A percentile compares a stretch with the other conserved stretches of the same genome.
These are phyloP conservation scores for Arthroderma sp. DNA, from an alignment of 2,329 filamentous ascomycete species.

Conservation along the genomic window DNA sequence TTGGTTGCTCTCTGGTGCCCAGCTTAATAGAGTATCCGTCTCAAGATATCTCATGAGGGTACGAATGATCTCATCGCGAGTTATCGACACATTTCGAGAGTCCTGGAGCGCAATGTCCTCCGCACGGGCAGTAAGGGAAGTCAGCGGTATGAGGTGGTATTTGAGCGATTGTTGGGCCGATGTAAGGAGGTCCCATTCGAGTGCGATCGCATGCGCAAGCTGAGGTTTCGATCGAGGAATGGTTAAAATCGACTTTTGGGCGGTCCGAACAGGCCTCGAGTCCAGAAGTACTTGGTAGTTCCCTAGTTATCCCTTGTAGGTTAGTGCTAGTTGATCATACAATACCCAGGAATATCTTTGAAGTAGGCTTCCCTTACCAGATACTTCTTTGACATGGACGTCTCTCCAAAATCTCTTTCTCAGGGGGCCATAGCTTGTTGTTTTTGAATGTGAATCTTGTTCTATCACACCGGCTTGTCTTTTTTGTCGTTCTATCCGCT, in stretches of 20 bases:
- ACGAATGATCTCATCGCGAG: constrained; percentile 51
- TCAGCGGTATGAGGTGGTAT: constrained; percentile 80
- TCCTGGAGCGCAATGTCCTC: constrained; percentile 68
- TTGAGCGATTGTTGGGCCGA: constrained; percentile 73
- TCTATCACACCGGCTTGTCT: constrained; percentile 39
- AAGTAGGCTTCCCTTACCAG: constrained; percentile 36
- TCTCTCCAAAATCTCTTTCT: constrained; percentile 81
- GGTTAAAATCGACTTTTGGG: constrained; percentile 56
- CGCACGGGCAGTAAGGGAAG: constrained; percentile 69
- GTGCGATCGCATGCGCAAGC: constrained; percentile 70
- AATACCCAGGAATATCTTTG: background rate
- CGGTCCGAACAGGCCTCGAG: constrained; percentile 62
- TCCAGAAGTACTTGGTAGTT: constrained; percentile 62
- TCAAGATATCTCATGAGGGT: constrained; percentile 74
- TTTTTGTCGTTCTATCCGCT: constrained; percentile 26
- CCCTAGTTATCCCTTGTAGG: constrained; percentile 17
- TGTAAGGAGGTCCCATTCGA: constrained; percentile 83
- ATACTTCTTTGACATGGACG: constrained; percentile 54
- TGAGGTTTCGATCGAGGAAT: constrained; percentile 64
- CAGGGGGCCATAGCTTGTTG: constrained; percentile 33
- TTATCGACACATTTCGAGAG: constrained; percentile 32
- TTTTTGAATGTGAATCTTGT: constrained; percentile 17
- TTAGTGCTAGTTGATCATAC: background rate
- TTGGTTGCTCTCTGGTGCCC: constrained; percentile 52
- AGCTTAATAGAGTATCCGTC: constrained; percentile 87